Conservation (phyloP, 2,329 filamentous ascomycete species). For the Microsporum canis region DNA sequence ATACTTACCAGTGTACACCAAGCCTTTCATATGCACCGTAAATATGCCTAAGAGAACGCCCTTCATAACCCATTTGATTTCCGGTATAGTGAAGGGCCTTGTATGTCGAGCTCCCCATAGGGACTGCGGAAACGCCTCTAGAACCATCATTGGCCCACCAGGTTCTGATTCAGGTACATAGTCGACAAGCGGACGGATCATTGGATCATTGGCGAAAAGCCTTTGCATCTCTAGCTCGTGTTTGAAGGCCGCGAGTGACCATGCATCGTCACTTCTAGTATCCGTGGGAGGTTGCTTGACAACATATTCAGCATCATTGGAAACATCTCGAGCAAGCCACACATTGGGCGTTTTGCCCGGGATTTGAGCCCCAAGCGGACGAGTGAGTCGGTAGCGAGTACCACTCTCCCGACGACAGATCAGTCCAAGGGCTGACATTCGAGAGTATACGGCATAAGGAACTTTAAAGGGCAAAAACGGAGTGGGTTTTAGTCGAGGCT, state of each 20-base stretch:
- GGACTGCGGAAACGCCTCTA: constrained; percentile 12
- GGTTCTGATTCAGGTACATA: constrained; percentile 9
- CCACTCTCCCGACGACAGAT: constrained; percentile 9
- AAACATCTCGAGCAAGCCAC: constrained; percentile 11
- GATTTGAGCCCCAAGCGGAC: constrained; percentile 9
- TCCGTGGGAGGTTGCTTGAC: constrained; percentile 10
- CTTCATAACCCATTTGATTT: constrained; percentile 17
- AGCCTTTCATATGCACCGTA: constrained; percentile 14
- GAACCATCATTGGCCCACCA: constrained; percentile 15
- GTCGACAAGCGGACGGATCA: constrained; percentile 12
- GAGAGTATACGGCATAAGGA: not conserved
- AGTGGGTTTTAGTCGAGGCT: no score
- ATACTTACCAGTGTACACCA: constrained; percentile 13
- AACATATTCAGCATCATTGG: constrained; percentile 8
- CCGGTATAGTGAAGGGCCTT: constrained; percentile 11
- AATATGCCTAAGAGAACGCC: constrained; percentile 12
- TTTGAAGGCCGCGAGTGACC: constrained; percentile 10
- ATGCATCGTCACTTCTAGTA: not conserved
- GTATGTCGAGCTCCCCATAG: constrained; percentile 15
- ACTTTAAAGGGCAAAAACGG: no score
- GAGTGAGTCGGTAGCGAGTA: constrained; percentile 10
- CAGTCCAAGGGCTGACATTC: not conserved
- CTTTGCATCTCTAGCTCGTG: constrained; percentile 15
- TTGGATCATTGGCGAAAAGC: constrained; percentile 11
- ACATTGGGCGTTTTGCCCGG: constrained; percentile 7